Percentiles rank a stretch among this genome's conserved stretches.
Evolutionary conservation across 352 stramenopile species (phyloP).

Genomic region (Pythium dissotocum): DNA sequence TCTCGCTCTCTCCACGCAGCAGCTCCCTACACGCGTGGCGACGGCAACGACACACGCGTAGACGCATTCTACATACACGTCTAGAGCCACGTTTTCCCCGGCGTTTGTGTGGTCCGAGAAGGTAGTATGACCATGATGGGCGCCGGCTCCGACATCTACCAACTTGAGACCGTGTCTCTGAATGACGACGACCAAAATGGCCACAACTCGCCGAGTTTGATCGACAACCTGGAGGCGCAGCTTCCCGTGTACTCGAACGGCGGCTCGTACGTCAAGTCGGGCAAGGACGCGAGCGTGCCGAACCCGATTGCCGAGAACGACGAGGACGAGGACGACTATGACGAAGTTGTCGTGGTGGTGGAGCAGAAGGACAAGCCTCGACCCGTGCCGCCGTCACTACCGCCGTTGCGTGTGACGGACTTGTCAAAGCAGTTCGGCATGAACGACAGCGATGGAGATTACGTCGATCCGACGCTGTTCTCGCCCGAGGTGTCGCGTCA

Average conservation of each 20-base stretch:
- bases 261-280: conserved; percentile 25
- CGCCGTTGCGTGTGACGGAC: conserved; percentile 45
- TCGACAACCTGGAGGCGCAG: conserved; percentile 57
- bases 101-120: neutral
- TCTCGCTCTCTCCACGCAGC: neutral
- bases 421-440: conserved; percentile 21
- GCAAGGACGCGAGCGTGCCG: conserved; percentile 13
- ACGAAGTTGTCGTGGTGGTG: conserved; percentile 45
- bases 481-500: conserved; percentile 81
- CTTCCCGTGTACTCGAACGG: conserved; percentile 29
- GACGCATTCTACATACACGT: neutral
- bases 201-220: conserved; percentile 24
- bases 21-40: neutral
- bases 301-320: conserved; percentile 31
- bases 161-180: conserved; percentile 73
- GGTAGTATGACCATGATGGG: conserved; percentile 32
- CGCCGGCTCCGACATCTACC: conserved; percentile 41
- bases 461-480: conserved; percentile 80
- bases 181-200: conserved; percentile 52
- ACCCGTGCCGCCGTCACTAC: conserved; percentile 36
- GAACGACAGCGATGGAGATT: conserved; percentile 49
- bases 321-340: conserved; percentile 25
- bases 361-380: conserved; percentile 35
- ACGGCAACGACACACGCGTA: neutral
- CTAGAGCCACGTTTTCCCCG: neutral